Percentiles rank a stretch among this genome's conserved stretches.
phyloP scores from a whole-genome alignment of 106 monocot species.

The Alisma plantagoaquatica region DNA sequence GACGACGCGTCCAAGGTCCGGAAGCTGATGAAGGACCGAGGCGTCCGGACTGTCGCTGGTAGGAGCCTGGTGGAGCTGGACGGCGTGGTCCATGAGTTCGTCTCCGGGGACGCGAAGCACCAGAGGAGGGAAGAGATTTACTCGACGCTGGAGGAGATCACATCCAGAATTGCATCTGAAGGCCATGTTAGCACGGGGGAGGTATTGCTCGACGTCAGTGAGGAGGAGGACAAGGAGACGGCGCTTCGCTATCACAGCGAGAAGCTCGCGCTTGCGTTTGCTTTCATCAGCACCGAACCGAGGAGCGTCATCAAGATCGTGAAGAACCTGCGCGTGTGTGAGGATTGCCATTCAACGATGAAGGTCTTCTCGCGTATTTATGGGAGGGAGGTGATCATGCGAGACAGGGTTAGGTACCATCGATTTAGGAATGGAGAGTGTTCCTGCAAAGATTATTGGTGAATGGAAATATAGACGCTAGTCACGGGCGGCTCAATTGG shows the following conservation, averaged over 20 bases:
- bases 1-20: slow-evolving; percentile 43
- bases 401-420: slow-evolving; percentile 20
- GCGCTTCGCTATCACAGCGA: slow-evolving; percentile 14
- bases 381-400: slow-evolving; percentile 11
- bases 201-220: slow-evolving; percentile 8
- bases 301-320: slow-evolving; percentile 1
- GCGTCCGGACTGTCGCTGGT: slow-evolving; percentile 72
- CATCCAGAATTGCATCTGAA: background rate
- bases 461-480: background rate
- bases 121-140: slow-evolving; percentile 11
- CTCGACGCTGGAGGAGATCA: slow-evolving; percentile 5
- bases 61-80: slow-evolving; percentile 52
- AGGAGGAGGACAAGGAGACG: slow-evolving; percentile 13
- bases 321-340: slow-evolving; percentile 23
- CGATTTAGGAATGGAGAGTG: slow-evolving; percentile 13
- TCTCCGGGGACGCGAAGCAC: slow-evolving; percentile 21
- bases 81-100: slow-evolving; percentile 13
- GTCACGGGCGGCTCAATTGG: no score
- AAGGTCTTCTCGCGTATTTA: slow-evolving; percentile 23
- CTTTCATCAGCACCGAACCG: slow-evolving; percentile 2
- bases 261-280: slow-evolving; percentile 10
- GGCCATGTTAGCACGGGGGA: background rate
- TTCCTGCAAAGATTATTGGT: slow-evolving; percentile 26
- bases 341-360: slow-evolving; percentile 18
- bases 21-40: slow-evolving; percentile 44